Evolutionary conservation across 2,329 filamentous ascomycete genomes (phyloP), one percentile per base, ranked within the genome.

Genomic region (Emergomyces africanus): DNA sequence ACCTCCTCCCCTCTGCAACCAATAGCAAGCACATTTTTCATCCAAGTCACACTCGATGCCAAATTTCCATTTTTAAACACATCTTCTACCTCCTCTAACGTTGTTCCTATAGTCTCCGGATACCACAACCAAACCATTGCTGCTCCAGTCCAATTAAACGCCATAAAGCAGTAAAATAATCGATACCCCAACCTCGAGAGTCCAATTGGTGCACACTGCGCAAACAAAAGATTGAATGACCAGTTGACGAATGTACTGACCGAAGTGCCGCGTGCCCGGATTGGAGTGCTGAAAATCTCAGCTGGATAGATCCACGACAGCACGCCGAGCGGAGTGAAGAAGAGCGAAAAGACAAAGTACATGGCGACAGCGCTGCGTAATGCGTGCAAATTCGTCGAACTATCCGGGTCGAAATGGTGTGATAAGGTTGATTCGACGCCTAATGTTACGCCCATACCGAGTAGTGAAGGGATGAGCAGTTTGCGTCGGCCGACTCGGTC

Each of bases 131-230:
- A 75, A 6, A 76, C 66, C 69, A 20, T 30, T 2, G 68, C 20
- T 25, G 72, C 70, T 3, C 72, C 77, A 18, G 72, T 70, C 65
- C 78, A 70, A 61, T 79, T 80, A 65, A 80, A 78, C 6, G 74
- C 77, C 48, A 74, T 73, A 64, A 79, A 79, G 14, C 75, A 69
- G 64, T 78, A 79, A 50, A 78, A 81, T 64, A 79, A 82, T 23
- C 70, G 67, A 62, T 79, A 81, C 0, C 73, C 75, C 20, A 79
- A 67, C 1, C 63, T 66, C 0, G 68, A 69, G 3, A 78, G 67
- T 0, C 76, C 78, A 30, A 72, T 70, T 0, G 78, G 79, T 2
- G 74, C 75, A 61, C 78, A 79, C 59, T 80, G 77, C 6, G 75
- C 75, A 60, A 81, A 78, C 23, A 81, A 67, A 3, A 81, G 67